A percentile compares a stretch with the other conserved stretches of the same genome.
These are phyloP conservation scores for Aschersonia sp. DNA, from an alignment of 2,329 filamentous ascomycete genomes.

Conservation along the genomic window DNA sequence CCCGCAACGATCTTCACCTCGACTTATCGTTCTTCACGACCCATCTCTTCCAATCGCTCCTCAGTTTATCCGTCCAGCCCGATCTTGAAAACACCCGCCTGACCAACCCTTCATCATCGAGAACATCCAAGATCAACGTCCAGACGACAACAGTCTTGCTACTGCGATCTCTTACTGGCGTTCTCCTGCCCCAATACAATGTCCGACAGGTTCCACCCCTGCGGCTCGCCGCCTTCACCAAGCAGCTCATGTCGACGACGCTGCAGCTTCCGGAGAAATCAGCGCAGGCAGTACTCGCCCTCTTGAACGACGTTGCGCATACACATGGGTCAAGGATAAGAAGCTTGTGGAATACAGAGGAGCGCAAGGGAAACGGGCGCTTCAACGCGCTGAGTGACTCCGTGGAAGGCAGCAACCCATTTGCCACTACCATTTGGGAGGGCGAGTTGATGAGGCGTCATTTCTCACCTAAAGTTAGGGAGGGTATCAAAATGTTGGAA, in stretches of 20 bases:
- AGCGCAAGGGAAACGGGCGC: constrained; percentile 77
- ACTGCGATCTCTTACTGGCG: constrained; percentile 68
- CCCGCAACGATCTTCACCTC: constrained; percentile 66
- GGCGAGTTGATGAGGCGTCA: constrained; percentile 74
- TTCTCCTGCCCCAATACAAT: constrained; percentile 63
- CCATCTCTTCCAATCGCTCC: constrained; percentile 77
- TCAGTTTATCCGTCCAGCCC: constrained; percentile 63
- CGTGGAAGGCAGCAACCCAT: constrained; percentile 79
- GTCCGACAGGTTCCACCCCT: constrained; percentile 64
- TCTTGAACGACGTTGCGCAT: constrained; percentile 66
- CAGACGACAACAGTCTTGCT: constrained; percentile 90
- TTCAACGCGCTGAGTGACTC: constrained; percentile 61
- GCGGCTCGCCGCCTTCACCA: constrained; percentile 81
- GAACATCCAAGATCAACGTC: constrained; percentile 63
- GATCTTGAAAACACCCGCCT: constrained; percentile 64
- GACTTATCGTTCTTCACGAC: constrained; percentile 93
- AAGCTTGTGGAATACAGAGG: constrained; percentile 88
- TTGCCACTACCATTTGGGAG: constrained; percentile 84
- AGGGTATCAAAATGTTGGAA: constrained; percentile 56
- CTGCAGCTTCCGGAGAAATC: constrained; percentile 89
- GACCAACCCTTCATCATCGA: constrained; percentile 20
- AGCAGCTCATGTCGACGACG: constrained; percentile 70
- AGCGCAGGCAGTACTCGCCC: constrained; percentile 59
- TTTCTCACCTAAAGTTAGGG: constrained; percentile 74
- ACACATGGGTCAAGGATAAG: constrained; percentile 71